Evolutionary conservation across 148 eudicot species (phyloP), one percentile per base, ranked within the genome.

Genomic region (Drosera capensis): DNA sequence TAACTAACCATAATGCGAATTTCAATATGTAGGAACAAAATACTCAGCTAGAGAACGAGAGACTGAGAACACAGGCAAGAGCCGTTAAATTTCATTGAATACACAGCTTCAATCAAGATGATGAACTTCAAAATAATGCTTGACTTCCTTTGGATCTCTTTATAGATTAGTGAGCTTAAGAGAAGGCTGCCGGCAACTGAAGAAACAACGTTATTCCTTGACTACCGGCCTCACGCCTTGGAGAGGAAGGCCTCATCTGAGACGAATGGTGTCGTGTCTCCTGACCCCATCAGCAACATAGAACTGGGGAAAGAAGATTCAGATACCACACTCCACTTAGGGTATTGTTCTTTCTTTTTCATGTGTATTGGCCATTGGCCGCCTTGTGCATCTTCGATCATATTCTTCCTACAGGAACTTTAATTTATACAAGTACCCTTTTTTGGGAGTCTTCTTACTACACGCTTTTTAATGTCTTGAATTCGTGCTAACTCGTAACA

Each of bases 1-100:
- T 23, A 20, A 16, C 19, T 22, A 40, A 0, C 1, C n/a, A 26
- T 7, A 13, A 28, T 11, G 24, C 23, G 54, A n/a, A 19, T 25
- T 18, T 14, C 22, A n/a, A n/a, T n/a, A n/a, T n/a, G n/a, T n/a
- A 82, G 88, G 88, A 83, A 62, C 73, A 75, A 40, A 55, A 66
- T 35, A 77, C 80, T n/a, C 41, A 69, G 67, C 58, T 64, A 56
- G 90, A 80, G 67, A 79, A 77, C 45, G 85, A 77, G 62, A 55
- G 54, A 14, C 52, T 84, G 47, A 77, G 79, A 44, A 71, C 60
- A 77, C 81, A 84, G 81, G 90, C 57, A 70, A n/a, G n/a, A n/a
- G n/a, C n/a, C n/a, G n/a, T 41, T 23, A 39, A 24, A 9, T 30
- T 36, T 37, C 14, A 3, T 8, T 8, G 40, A 21, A 46, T 14